These are phyloP conservation scores for Bremia lactucae DNA, from an alignment of 352 stramenopile genomes.

Conservation along the genomic window DNA sequence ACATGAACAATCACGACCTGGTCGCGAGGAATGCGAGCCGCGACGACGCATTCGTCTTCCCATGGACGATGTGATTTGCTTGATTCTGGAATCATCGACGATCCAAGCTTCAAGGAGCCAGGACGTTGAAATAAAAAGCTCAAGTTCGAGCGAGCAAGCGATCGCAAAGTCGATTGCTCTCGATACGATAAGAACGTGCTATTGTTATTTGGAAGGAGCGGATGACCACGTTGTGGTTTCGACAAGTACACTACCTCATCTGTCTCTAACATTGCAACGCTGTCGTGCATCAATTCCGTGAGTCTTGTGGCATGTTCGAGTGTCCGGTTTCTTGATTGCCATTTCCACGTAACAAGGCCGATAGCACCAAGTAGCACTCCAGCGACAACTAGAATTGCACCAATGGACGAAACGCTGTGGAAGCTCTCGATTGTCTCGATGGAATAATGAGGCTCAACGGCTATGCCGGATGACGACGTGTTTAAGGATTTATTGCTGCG, in stretches of 20 bases:
- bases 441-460: constrained; percentile 1
- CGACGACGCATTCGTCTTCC: constrained; percentile 33
- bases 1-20: constrained; percentile 21
- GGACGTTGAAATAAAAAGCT: constrained; percentile 10
- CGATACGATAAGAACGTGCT: constrained; percentile 13
- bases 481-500: too few species aligned
- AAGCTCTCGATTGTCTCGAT: neutral
- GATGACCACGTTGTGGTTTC: constrained; percentile 9
- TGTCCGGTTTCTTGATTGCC: constrained; percentile 9
- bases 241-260: constrained; percentile 17
- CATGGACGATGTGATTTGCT: constrained; percentile 21
- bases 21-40: constrained; percentile 30
- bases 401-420: constrained; percentile 1
- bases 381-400: neutral
- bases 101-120: constrained; percentile 5
- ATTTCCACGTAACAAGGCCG: constrained; percentile 12
- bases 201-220: constrained; percentile 15
- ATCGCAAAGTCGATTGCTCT: constrained; percentile 10
- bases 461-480: constrained; percentile 6
- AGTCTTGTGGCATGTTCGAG: neutral
- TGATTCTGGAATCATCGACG: constrained; percentile 5
- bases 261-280: constrained; percentile 20
- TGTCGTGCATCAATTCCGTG: constrained; percentile 13
- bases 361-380: constrained; percentile 3
- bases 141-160: constrained; percentile 13